Conservation (phyloP, 441 rosid genomes). For the Pelargonium citronellum region DNA sequence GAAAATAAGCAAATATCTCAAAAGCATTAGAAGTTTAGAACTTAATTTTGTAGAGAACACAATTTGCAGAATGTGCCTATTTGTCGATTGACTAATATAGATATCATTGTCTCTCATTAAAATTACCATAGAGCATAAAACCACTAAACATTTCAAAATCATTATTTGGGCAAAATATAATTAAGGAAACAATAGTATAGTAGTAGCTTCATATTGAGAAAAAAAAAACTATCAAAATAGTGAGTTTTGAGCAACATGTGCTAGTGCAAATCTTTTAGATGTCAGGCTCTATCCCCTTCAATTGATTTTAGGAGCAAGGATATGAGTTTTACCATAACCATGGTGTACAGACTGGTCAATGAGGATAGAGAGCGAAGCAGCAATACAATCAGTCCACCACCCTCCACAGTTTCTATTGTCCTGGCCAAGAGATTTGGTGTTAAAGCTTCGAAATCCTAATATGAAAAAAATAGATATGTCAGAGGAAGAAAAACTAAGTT, state of each 20-base stretch:
- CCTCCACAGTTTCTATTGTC: slow-evolving; percentile 97
- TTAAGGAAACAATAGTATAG: not conserved
- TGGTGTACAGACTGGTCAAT: slow-evolving; percentile 77
- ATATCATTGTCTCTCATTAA: not conserved
- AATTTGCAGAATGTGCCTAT: not conserved
- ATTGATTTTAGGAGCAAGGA: not conserved
- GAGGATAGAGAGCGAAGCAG: slow-evolving; percentile 76
- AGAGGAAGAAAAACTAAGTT: not conserved
- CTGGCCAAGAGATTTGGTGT: slow-evolving; percentile 95
- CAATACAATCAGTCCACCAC: slow-evolving; percentile 83
- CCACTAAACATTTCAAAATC: not conserved
- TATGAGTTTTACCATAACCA: slow-evolving; percentile 78
- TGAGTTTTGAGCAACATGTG: not conserved
- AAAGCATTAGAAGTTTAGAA: not conserved
- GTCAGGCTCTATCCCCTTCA: slow-evolving; percentile 2
- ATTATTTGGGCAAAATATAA: not conserved
- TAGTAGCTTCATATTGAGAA: not conserved
- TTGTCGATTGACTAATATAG: not conserved
- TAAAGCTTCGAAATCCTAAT: slow-evolving; percentile 93
- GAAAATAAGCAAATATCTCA: not conserved
- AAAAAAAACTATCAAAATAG: not conserved
- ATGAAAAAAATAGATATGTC: slow-evolving; percentile 9
- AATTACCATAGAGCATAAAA: not conserved
- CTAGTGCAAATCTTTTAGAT: not conserved
- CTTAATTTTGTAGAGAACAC: not conserved